Evolutionary conservation across 306 rosid species (phyloP).

Genomic region (Canavalia ensiformis): DNA sequence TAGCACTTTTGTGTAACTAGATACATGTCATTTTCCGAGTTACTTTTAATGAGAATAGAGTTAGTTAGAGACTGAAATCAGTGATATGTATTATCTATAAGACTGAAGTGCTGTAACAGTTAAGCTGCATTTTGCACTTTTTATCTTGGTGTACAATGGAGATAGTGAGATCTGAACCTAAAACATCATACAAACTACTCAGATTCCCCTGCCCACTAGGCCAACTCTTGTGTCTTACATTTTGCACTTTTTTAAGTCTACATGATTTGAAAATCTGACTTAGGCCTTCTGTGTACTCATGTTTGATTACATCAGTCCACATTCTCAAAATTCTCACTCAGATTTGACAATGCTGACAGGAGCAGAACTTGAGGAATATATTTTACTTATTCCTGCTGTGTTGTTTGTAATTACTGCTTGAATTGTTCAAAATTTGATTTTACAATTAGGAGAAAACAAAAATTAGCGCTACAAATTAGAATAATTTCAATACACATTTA

Average conservation of each 20-base stretch:
- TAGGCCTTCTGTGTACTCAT: neutral
- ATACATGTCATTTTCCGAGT: neutral
- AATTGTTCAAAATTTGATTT: slow-evolving; percentile 1
- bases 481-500: neutral
- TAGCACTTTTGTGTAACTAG: slow-evolving; percentile 5
- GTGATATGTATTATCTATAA: neutral
- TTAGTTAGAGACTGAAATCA: slow-evolving; percentile 18
- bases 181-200: too few relatives aligned
- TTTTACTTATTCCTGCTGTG: too few relatives aligned
- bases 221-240: neutral
- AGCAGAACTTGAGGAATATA: too few relatives aligned
- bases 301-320: neutral
- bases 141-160: too few relatives aligned
- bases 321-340: too few relatives aligned
- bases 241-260: slow-evolving; percentile 23
- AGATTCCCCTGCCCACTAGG: too few relatives aligned
- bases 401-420: too few relatives aligned
- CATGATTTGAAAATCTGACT: neutral
- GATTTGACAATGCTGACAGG: too few relatives aligned
- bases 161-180: too few relatives aligned
- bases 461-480: neutral
- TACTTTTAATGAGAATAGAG: neutral
- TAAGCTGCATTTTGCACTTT: slow-evolving; percentile 27
- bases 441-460: neutral
- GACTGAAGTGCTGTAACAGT: neutral